Evolutionary conservation across 805 yeast genomes (phyloP).

Genomic region (Myxozyma geophila): DNA sequence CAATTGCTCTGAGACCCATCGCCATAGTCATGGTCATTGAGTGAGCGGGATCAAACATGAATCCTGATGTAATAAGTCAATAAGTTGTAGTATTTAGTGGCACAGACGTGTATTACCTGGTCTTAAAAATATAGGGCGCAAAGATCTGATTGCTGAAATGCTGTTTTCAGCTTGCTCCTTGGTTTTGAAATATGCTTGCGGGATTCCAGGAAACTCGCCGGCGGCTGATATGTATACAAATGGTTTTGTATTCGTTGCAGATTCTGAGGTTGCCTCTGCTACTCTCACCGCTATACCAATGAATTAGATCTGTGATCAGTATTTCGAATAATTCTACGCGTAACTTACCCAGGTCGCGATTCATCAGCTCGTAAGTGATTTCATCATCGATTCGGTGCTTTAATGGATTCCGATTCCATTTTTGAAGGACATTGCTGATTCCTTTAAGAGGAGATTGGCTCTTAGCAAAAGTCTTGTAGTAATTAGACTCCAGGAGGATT

Average conservation of each 20-base stretch:
- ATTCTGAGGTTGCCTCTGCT: conserved; percentile 20
- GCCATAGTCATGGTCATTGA: conserved; percentile 29
- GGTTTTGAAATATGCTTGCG: conserved; percentile 26
- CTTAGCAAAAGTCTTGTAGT: conserved; percentile 29
- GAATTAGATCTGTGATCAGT: not conserved
- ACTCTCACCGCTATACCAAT: conserved; percentile 18
- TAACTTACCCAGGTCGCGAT: conserved; percentile 28
- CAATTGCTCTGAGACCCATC: conserved; percentile 21
- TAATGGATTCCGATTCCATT: conserved; percentile 31
- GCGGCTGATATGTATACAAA: conserved; percentile 32
- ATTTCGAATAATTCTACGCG: not conserved
- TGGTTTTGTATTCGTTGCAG: conserved; percentile 19
- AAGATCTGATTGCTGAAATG: conserved; percentile 11
- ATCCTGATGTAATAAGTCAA: conserved; percentile 11
- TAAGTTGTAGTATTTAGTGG: not conserved
- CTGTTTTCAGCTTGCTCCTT: conserved; percentile 30
- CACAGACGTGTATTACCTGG: conserved; percentile 14
- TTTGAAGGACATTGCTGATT: conserved; percentile 15
- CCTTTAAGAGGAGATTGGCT: conserved; percentile 26
- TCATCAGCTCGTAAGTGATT: conserved; percentile 26
- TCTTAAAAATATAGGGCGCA: conserved; percentile 31
- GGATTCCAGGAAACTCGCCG: conserved; percentile 29
- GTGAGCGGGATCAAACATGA: conserved; percentile 31
- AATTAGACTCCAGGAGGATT: conserved; percentile 28
- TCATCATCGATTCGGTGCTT: conserved; percentile 27